Evolutionary conservation across 441 rosid species (phyloP).

Genomic region (Gossypium trilobum): DNA sequence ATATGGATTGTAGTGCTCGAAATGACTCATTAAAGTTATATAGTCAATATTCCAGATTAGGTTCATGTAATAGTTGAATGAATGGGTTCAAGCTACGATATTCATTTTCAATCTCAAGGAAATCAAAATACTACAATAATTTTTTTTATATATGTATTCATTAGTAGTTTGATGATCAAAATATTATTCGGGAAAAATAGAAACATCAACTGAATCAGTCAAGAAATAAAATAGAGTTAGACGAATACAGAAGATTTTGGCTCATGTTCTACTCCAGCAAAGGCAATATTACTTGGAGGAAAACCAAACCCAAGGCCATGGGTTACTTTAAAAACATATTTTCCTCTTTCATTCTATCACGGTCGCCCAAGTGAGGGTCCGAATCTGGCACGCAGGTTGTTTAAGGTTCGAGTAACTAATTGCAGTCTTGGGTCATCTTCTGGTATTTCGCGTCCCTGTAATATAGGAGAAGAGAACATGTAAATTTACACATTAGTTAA

Average conservation of each 20-base stretch:
- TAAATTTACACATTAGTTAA: neutral
- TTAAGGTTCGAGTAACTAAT: conserved; percentile 39
- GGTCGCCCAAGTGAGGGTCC: conserved; percentile 20
- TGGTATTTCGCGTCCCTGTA: conserved; percentile 72
- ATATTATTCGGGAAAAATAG: no score
- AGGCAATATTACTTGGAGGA: neutral
- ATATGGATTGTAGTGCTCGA: no score
- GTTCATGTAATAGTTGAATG: no score
- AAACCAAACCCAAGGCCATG: neutral
- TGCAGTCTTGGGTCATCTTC: conserved; percentile 66
- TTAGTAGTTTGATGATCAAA: no score
- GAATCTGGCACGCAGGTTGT: conserved; percentile 30
- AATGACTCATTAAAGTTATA: no score
- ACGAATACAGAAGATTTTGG: neutral
- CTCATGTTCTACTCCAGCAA: neutral
- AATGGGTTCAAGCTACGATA: no score
- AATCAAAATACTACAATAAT: no score
- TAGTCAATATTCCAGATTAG: no score
- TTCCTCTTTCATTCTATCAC: neutral
- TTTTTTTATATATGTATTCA: no score
- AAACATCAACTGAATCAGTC: no score
- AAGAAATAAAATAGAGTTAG: neutral
- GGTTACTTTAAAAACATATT: neutral
- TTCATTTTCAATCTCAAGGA: no score
- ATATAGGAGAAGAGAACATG: neutral